phyloP scores from a whole-genome alignment of 2,329 filamentous ascomycete genomes.

The Talaromyces piceae region DNA sequence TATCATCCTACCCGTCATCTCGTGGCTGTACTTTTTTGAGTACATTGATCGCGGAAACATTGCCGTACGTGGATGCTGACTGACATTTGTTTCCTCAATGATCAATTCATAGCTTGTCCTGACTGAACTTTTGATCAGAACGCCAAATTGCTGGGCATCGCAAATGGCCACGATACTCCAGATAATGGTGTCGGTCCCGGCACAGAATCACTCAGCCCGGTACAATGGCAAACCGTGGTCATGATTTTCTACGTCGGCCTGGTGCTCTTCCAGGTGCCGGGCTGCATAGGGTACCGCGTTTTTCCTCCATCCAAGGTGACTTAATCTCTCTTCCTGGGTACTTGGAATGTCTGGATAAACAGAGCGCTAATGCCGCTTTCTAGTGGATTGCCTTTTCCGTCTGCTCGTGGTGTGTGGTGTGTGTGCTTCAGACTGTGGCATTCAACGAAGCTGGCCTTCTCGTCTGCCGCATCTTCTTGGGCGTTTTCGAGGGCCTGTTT shows the following conservation, averaged over 20 bases:
- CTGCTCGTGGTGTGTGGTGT: conserved; percentile 3
- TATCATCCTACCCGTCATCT: conserved; percentile 4
- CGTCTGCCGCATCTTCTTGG: conserved; percentile 4
- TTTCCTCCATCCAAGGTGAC: conserved; percentile 8
- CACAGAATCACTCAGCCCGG: background rate
- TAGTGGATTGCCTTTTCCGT: conserved; percentile 9
- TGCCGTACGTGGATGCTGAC: background rate
- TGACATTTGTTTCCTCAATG: background rate
- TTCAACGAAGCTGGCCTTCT: conserved; percentile 9
- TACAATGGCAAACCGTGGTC: conserved; percentile 5
- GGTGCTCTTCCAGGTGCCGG: conserved; percentile 5
- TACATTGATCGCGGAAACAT: conserved; percentile 7
- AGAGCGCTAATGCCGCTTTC: no score
- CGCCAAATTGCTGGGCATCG: conserved; percentile 4
- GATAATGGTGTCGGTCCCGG: conserved; percentile 1
- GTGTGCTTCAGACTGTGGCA: conserved; percentile 1
- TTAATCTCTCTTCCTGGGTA: background rate
- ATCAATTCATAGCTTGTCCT: background rate
- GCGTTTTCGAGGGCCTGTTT: conserved; percentile 4
- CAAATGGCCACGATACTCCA: conserved; percentile 1
- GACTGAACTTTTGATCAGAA: background rate
- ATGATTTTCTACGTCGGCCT: conserved; percentile 10
- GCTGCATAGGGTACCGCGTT: conserved; percentile 6
- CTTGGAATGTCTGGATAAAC: no score
- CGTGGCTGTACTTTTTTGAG: conserved; percentile 7